A percentile compares a stretch with the other conserved stretches of the same genome.
These are phyloP conservation scores for Lecanicillium sp. DNA, from an alignment of 2,329 filamentous ascomycete genomes.

Conservation along the genomic window DNA sequence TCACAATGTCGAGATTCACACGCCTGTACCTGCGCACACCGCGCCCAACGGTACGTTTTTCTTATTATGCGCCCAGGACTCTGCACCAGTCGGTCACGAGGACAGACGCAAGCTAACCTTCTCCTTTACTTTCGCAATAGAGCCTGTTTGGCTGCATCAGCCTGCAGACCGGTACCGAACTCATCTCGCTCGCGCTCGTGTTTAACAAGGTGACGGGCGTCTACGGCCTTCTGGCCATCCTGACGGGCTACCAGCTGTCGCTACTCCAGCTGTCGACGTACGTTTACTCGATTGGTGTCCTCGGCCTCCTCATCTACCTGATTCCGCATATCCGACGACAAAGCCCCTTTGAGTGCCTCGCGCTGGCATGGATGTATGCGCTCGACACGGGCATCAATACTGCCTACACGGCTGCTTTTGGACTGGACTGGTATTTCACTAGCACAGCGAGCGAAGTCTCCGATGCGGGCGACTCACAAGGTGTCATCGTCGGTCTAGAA, in stretches of 20 bases:
- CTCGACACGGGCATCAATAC: constrained; percentile 77
- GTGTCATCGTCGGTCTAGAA: constrained; percentile 25
- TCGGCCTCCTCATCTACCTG: constrained; percentile 60
- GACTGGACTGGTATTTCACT: constrained; percentile 76
- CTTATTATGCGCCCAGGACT: not conserved
- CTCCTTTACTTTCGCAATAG: constrained; percentile 33
- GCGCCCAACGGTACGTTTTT: constrained; percentile 28
- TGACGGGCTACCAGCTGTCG: constrained; percentile 79
- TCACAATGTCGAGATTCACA: constrained; percentile 14
- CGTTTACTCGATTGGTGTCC: constrained; percentile 70
- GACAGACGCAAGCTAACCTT: constrained; percentile 5
- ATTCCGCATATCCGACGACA: constrained; percentile 73
- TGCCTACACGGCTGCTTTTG: constrained; percentile 74
- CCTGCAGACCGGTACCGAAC: constrained; percentile 75
- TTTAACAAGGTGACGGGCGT: constrained; percentile 90
- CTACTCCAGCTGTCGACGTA: constrained; percentile 84
- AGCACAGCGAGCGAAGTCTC: constrained; percentile 30
- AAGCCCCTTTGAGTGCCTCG: constrained; percentile 69
- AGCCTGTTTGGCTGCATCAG: constrained; percentile 80
- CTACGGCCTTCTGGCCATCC: constrained; percentile 80
- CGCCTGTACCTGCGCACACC: constrained; percentile 29
- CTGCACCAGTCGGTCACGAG: not conserved
- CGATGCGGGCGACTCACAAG: constrained; percentile 9
- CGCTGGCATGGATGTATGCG: constrained; percentile 77
- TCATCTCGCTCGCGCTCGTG: constrained; percentile 74